Conservation (phyloP, 2,329 filamentous ascomycete genomes). For the Penicillium sclerotigenum region DNA sequence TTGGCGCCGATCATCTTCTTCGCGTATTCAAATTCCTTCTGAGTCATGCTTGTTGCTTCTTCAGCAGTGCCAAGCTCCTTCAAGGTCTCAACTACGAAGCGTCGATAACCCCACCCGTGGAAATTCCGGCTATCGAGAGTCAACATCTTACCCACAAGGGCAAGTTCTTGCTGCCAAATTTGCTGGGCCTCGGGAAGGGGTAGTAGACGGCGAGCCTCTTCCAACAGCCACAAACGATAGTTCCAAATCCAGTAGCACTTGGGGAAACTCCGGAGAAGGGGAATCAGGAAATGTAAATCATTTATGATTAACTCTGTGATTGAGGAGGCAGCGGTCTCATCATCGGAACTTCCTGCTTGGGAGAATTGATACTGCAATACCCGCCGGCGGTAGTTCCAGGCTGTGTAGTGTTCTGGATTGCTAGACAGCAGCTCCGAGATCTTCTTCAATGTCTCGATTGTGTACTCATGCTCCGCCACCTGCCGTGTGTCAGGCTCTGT, state of each 20-base stretch:
- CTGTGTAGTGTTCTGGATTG: constrained; percentile 50
- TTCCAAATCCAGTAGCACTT: constrained; percentile 99
- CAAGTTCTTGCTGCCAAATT: constrained; percentile 83
- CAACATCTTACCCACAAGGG: constrained; percentile 83
- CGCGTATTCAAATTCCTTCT: constrained; percentile 84
- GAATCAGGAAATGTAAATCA: constrained; percentile 79
- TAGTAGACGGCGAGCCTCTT: constrained; percentile 65
- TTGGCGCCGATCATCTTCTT: constrained; percentile 81
- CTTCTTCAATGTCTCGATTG: constrained; percentile 43
- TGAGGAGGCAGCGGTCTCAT: constrained; percentile 39
- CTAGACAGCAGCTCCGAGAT: constrained; percentile 44
- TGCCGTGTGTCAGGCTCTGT: constrained; percentile 22
- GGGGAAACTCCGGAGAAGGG: constrained; percentile 77
- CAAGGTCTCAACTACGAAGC: constrained; percentile 71
- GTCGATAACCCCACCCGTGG: constrained; percentile 91
- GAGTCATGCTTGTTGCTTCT: constrained; percentile 59
- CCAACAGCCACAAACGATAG: constrained; percentile 80
- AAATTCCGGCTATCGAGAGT: constrained; percentile 84
- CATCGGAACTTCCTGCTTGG: constrained; percentile 28
- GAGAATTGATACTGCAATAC: constrained; percentile 62
- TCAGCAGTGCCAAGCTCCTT: constrained; percentile 53
- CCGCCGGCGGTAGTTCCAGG: constrained; percentile 60
- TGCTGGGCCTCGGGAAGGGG: constrained; percentile 54
- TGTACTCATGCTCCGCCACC: constrained; percentile 42
- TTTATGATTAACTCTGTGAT: constrained; percentile 58